Base-by-base conservation (phyloP, 139 green algal genomes). In the Chlorella sp. region DNA sequence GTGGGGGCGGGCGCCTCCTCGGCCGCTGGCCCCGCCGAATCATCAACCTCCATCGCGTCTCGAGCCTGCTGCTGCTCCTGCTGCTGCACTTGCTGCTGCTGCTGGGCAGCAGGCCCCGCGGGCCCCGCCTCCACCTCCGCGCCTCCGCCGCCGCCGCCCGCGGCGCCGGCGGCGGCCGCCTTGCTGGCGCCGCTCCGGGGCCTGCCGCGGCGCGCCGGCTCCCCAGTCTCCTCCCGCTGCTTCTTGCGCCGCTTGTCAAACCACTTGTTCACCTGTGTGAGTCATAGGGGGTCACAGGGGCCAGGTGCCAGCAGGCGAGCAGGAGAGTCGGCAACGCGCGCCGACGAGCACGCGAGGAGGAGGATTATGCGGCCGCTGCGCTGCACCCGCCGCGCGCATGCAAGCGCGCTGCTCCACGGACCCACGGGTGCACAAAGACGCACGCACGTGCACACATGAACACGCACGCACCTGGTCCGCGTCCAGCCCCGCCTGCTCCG, bases 181-280 rank as follows among this genome's bases (percentile, higher is more conserved):
- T 85, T 74, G 36, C n/a, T n/a, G n/a, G n/a, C n/a, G n/a, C n/a
- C n/a, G n/a, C n/a, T n/a, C n/a, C n/a, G n/a, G n/a, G 73, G 38
- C 27, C 65, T 38, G 40, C 68, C 43, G 21, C 66, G 62, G 45
- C 78, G 84, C 15, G 76, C 29, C 8, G 48, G 50, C 23, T 31
- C 66, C 17, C 61, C 67, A 36, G 59, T 43, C 27, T 72, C 62
- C 33, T 56, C 73, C 0, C 77, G 72, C 38, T 19, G 48, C 43
- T 67, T 55, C 58, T 83, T 83, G 41, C 77, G 60, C 69, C 66
- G 35, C 33, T 75, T 80, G 17, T 85, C 77, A 66, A 85, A 85
- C 80, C 80, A 85, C 23, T 80, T 80, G 45, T 48, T 63, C 9
- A 85, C 77, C 58, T 77, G 55, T 8, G 59, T 68, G 2, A 1